A percentile compares a stretch with the other conserved stretches of the same genome.
Conservation (phyloP, 2,329 filamentous ascomycete species). For the Aspergillus japonicus region DNA sequence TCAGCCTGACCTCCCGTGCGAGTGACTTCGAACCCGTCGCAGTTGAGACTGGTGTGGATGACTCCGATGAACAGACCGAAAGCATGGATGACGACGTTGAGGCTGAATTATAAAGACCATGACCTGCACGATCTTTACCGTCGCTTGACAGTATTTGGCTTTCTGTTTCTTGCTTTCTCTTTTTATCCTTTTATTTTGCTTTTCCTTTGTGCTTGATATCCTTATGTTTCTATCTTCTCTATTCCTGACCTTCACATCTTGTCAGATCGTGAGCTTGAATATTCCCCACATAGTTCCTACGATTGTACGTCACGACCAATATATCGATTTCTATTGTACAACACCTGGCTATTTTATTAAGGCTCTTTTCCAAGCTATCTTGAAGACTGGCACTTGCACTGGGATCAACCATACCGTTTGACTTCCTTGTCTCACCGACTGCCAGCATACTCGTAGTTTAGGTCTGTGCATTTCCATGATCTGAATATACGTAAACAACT, state of each 20-base stretch:
- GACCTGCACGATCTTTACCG: neutral
- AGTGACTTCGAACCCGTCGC: conserved; percentile 35
- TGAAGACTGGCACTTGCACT: too few species aligned
- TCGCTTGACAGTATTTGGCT: conserved; percentile 5
- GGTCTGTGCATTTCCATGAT: too few species aligned
- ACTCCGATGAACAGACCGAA: conserved; percentile 34
- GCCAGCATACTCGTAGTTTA: too few species aligned
- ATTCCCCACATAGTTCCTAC: conserved; percentile 39
- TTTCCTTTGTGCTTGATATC: conserved; percentile 11
- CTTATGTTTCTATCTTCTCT: neutral
- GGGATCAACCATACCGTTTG: too few species aligned
- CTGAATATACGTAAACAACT: too few species aligned
- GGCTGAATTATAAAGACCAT: neutral
- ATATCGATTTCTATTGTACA: neutral
- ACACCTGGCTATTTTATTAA: neutral
- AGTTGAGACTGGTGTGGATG: conserved; percentile 40
- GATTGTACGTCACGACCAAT: conserved; percentile 27
- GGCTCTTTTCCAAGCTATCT: too few species aligned
- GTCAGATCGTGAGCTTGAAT: conserved; percentile 21
- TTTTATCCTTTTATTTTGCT: conserved; percentile 2
- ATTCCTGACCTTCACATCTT: conserved; percentile 2
- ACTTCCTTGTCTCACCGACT: too few species aligned
- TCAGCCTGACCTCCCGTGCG: conserved; percentile 32
- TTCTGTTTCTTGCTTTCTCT: conserved; percentile 11
- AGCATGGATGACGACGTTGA: neutral